phyloP scores from a whole-genome alignment of 257 asterid genomes.

The Solanum dulcamara region DNA sequence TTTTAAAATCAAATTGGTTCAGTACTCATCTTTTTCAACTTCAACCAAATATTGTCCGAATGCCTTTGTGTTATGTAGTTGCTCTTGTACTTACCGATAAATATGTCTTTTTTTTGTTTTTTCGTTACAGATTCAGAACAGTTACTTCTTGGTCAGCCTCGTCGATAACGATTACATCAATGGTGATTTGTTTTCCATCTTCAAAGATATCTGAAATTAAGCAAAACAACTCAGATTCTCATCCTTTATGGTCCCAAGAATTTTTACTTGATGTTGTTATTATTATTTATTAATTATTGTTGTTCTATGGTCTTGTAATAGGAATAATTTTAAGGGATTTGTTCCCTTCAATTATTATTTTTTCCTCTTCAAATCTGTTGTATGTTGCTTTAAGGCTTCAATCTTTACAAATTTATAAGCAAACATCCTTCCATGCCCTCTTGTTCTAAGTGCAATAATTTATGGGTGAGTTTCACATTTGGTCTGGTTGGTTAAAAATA shows the following conservation, averaged over 20 bases:
- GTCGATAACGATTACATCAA: constrained; percentile 73
- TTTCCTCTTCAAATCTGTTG: neutral
- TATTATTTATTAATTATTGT: neutral
- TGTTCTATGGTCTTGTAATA: neutral
- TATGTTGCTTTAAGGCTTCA: neutral
- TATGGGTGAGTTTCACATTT: neutral
- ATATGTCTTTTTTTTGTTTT: neutral
- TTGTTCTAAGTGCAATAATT: neutral
- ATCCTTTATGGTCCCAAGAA: neutral
- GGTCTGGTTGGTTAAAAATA: neutral
- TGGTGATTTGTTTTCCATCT: constrained; percentile 69
- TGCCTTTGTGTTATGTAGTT: neutral
- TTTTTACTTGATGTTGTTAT: neutral
- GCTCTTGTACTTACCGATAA: neutral
- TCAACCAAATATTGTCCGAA: neutral
- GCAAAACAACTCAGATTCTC: neutral
- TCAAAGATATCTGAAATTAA: constrained; percentile 39
- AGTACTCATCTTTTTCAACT: neutral
- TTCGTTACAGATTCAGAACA: constrained; percentile 50
- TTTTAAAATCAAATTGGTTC: no score
- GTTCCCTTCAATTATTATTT: neutral
- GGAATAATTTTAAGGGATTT: neutral
- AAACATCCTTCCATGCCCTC: neutral
- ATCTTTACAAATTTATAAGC: neutral
- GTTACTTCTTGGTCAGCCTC: constrained; percentile 76